These are phyloP conservation scores for Metschnikowia sp. DNA, from an alignment of 805 yeast species.

Conservation along the genomic window DNA sequence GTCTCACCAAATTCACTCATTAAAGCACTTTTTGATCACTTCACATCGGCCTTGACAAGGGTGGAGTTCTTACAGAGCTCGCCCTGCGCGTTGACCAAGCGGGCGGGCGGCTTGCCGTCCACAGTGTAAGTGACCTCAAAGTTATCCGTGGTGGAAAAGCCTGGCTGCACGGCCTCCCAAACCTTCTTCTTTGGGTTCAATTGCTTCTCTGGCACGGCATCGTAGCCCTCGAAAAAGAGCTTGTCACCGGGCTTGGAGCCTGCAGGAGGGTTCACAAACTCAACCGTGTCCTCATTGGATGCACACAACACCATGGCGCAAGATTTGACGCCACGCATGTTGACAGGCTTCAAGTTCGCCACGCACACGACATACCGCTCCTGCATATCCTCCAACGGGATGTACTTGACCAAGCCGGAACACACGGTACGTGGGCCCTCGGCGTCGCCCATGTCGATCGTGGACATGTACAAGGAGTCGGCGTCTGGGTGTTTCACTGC, in stretches of 20 bases:
- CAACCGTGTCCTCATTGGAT: conserved; percentile 69
- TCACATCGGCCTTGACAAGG: conserved; percentile 73
- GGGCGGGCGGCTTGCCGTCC: conserved; percentile 71
- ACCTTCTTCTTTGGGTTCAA: conserved; percentile 97
- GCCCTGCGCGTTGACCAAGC: conserved; percentile 77
- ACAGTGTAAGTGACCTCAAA: conserved; percentile 78
- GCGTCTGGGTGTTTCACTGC: conserved; percentile 98
- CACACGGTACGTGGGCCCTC: conserved; percentile 98
- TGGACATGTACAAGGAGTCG: conserved; percentile 91
- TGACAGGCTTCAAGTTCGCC: conserved; percentile 96
- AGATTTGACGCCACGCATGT: conserved; percentile 96
- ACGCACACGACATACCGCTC: conserved; percentile 85
- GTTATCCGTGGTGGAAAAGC: conserved; percentile 73
- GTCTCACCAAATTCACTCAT: too few relatives aligned
- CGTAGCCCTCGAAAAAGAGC: conserved; percentile 88
- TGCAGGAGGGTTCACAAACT: conserved; percentile 91
- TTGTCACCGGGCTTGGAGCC: conserved; percentile 95
- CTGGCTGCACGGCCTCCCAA: conserved; percentile 94
- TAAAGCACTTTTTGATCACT: conserved; percentile 37
- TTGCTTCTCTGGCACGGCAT: conserved; percentile 85
- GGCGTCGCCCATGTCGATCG: conserved; percentile 93
- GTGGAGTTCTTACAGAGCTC: conserved; percentile 71
- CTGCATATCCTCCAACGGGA: conserved; percentile 93
- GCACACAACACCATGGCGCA: conserved; percentile 97
- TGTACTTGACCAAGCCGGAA: conserved; percentile 89